Evolutionary conservation across 176 grass and related monocot species (phyloP), one percentile per base, ranked within the genome.

Genomic region (Eleusine coracana): DNA sequence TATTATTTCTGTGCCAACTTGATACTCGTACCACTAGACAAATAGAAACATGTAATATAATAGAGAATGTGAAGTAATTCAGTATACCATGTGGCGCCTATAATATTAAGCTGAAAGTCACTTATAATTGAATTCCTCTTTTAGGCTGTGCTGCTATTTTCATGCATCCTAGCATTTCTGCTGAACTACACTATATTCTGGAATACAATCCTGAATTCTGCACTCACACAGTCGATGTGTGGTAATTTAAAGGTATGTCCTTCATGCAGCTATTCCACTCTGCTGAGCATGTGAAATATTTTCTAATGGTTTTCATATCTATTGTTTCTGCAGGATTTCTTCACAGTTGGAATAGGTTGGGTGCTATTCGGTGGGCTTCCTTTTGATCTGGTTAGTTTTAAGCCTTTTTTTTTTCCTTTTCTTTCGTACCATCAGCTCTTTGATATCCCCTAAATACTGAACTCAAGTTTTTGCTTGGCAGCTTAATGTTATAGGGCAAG

Each of bases 141-240:
- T 70, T 87, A 99, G 96, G 93, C 49, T 62, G 91, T 98, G 89
- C 86, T 98, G 80, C 77, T 95, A 59, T 90, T 99, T 79, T 99
- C 96, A 50, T 99, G 96, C 80, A 88, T 85, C 71, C 73, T 99
- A 69, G 96, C 96, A 59, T 99, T 99, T 90, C 87, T 99, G 27
- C 82, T 99, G 71, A 99, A 99, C 81, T 99, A 99, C 80, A 90
- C 89, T 55, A 96, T 99, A 74, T 99, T 99, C 82, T 89, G 94
- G 85, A 99, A 99, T 54, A 99, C 96, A 49, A 99, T 90, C 75
- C 85, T 99, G 44, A 99, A 99, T 83, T 98, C 97, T 81, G 97
- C 97, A 75, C 83, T 99, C 65, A 99, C 97, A 68, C 97, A 96
- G 58, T 94, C 91, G 1, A 99, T 99, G 91, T 99, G 97, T 77